phyloP scores from a whole-genome alignment of 1,284 basidiomycete species.

The Malassezia psittaci region DNA sequence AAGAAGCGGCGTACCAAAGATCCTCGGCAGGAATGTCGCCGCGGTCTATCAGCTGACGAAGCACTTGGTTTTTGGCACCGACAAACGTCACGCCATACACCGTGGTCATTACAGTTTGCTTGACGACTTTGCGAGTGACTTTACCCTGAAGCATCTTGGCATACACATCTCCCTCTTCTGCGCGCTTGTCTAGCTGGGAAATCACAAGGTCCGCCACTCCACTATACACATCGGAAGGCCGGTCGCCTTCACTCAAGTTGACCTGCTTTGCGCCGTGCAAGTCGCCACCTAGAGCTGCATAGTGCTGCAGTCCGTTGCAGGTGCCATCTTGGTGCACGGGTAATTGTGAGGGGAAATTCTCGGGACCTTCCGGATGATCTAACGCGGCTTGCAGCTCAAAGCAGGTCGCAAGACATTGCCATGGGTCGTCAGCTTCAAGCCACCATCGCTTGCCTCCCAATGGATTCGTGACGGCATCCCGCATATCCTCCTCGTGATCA shows the following conservation, averaged over 20 bases:
- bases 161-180: slow-evolving; percentile 53
- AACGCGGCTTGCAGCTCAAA: slow-evolving; percentile 68
- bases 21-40: slow-evolving; percentile 65
- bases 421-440: slow-evolving; percentile 76
- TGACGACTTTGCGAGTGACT: slow-evolving; percentile 86
- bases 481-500: slow-evolving; percentile 65
- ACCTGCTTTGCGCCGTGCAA: slow-evolving; percentile 79
- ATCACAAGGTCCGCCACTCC: slow-evolving; percentile 62
- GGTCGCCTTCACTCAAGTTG: slow-evolving; percentile 74
- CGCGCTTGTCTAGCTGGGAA: slow-evolving; percentile 53
- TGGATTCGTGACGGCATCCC: slow-evolving; percentile 66
- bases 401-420: slow-evolving; percentile 91
- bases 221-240: slow-evolving; percentile 90
- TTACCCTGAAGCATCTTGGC: slow-evolving; percentile 67
- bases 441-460: slow-evolving; percentile 55
- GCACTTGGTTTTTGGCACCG: slow-evolving; percentile 89
- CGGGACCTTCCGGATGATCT: slow-evolving; percentile 59
- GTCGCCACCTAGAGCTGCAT: slow-evolving; percentile 93
- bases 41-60: slow-evolving; percentile 71
- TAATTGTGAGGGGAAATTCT: slow-evolving; percentile 61
- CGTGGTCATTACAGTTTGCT: slow-evolving; percentile 99
- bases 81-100: slow-evolving; percentile 96
- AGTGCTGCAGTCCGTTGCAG: slow-evolving; percentile 97
- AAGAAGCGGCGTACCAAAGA: slow-evolving; percentile 66
- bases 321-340: slow-evolving; percentile 98